Evolutionary conservation across 2,329 filamentous ascomycete species (phyloP).

Genomic region (Monilinia aucupariae): DNA sequence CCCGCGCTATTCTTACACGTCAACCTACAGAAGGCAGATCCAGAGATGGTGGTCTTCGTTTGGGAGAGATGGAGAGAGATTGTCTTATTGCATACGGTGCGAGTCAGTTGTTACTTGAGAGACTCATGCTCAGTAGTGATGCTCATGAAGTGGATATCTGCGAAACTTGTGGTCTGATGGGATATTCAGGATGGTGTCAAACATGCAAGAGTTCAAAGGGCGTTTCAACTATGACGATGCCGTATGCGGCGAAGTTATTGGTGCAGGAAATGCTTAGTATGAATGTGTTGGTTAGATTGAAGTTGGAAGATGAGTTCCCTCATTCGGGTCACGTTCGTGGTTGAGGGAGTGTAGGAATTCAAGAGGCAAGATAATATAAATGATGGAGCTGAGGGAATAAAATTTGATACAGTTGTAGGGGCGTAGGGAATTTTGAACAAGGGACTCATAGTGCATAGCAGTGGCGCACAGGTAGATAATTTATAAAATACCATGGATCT

Average conservation of each 20-base stretch:
- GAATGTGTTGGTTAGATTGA: constrained; percentile 92
- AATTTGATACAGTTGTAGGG: background rate
- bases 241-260: constrained; percentile 92
- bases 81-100: constrained; percentile 97
- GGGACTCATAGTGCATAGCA: constrained; percentile 9
- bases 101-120: constrained; percentile 83
- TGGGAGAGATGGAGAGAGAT: constrained; percentile 99
- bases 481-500: constrained; percentile 10
- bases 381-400: background rate
- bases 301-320: constrained; percentile 91
- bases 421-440: background rate
- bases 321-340: constrained; percentile 22
- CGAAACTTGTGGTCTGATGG: constrained; percentile 89
- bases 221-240: constrained; percentile 91
- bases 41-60: constrained; percentile 80
- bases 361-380: background rate
- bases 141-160: constrained; percentile 90
- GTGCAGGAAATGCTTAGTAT: constrained; percentile 96
- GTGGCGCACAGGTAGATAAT: background rate
- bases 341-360: background rate
- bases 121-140: constrained; percentile 91
- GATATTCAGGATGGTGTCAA: constrained; percentile 91
- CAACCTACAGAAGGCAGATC: constrained; percentile 96
- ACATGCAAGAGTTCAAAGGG: constrained; percentile 80
- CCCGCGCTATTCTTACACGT: constrained; percentile 83